Percentiles rank a stretch among this genome's conserved stretches.
Conservation (phyloP, 805 yeast species). For the Myxozyma sirexii region DNA sequence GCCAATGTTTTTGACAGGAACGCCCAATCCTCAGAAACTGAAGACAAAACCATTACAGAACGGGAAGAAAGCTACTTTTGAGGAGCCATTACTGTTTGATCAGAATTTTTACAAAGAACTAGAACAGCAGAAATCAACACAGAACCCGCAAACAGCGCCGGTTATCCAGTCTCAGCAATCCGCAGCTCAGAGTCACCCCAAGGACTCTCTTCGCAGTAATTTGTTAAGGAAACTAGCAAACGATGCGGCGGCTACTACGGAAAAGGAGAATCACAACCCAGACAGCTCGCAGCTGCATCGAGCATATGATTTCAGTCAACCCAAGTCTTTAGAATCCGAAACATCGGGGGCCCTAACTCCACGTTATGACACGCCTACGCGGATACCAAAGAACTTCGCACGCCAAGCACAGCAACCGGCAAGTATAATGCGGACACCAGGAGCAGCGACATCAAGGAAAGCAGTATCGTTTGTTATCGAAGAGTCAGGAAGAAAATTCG, state of each 20-base stretch:
- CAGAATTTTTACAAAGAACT: background rate
- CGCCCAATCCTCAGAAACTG: conserved; percentile 21
- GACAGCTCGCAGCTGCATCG: background rate
- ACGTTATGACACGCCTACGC: conserved; percentile 20
- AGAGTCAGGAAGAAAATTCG: background rate
- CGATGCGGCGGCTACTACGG: background rate
- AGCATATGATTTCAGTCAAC: background rate
- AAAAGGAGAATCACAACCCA: conserved; percentile 1
- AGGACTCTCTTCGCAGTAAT: conserved; percentile 1
- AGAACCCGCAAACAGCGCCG: background rate
- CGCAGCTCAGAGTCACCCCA: background rate
- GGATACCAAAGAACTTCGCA: background rate
- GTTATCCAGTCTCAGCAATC: background rate
- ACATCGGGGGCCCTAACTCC: background rate
- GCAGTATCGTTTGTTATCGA: conserved; percentile 24
- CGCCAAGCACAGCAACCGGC: conserved; percentile 6
- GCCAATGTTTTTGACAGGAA: conserved; percentile 33
- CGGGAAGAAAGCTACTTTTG: background rate
- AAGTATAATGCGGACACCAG: conserved; percentile 33
- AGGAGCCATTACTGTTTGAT: background rate
- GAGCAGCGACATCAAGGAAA: conserved; percentile 24
- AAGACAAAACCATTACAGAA: background rate
- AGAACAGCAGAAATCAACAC: background rate
- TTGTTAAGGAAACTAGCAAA: background rate
- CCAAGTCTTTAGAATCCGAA: background rate